Evolutionary conservation across 768 basidiomycete genomes (phyloP), one percentile per base, ranked within the genome.

Genomic region (Mycena olivaceomarginata): DNA sequence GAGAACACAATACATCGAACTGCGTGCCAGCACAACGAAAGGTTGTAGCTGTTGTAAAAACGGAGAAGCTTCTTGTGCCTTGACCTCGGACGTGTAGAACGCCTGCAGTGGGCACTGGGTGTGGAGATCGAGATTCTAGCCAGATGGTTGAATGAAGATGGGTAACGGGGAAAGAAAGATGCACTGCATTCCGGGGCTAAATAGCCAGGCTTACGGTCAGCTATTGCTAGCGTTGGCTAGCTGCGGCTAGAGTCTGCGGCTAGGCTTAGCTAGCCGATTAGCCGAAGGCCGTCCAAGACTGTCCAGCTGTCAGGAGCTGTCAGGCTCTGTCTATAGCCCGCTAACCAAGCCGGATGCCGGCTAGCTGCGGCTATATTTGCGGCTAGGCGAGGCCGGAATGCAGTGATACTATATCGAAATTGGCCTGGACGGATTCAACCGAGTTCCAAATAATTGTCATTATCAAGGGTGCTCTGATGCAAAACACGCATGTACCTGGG

Each of bases 361-460:
- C 4, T 31, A 4, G 31, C 31, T 31, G 31, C 31, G 31, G 31
- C 31, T 31, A 31, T 31, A 31, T 31, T 31, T 31, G 4, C 31
- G 31, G 31, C 31, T 31, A 31, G 31, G 4, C 31, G 31, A 31
- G 31, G 31, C 31, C 31, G 25, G 25, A 25, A 25, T 25, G 25
- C 25, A 25, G 25, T 25, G 25, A 25, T 25, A 25, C 25, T 25
- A 25, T 25, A 1, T 25, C 25, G 25, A 25, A 2, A 25, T 25
- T 25, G 25, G 89, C 85, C 56, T 90, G 85, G 16, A 91, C 86
- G 5, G 89, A 84, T 76, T 91, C 84, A 59, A 91, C 89, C n/a
- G 12, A 46, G 66, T 41, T 67, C 31, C 31, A 0, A 45, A 81
- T 31, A 15, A 22, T 25, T 48, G 53, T 16, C 18, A 7, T 4